phyloP scores from a whole-genome alignment of 345 rosid species.

The Passiflora organensis region DNA sequence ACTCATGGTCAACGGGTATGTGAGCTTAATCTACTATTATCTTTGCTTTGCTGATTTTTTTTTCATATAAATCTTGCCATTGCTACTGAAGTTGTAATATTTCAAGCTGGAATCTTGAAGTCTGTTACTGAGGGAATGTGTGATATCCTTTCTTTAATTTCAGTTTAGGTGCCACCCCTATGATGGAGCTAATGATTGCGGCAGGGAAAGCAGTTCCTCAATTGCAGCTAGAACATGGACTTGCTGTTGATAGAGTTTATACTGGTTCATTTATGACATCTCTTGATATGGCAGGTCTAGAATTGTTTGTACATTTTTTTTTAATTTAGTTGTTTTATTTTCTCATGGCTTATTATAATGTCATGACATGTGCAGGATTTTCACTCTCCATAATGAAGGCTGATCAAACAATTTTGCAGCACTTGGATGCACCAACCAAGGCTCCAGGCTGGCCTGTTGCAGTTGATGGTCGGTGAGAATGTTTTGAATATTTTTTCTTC shows the following conservation, averaged over 20 bases:
- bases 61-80: background rate
- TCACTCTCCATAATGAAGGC: constrained; percentile 94
- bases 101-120: background rate
- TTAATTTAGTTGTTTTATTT: background rate
- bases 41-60: background rate
- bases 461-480: constrained; percentile 57
- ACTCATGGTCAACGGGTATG: constrained; percentile 91
- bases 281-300: constrained; percentile 93
- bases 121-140: background rate
- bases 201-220: constrained; percentile 87
- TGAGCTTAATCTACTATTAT: background rate
- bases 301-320: constrained; percentile 14
- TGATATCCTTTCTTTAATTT: constrained; percentile 14
- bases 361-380: constrained; percentile 50
- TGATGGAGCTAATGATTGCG: constrained; percentile 93
- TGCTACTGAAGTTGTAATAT: background rate
- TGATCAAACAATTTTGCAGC: constrained; percentile 55
- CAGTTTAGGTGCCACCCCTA: constrained; percentile 90
- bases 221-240: constrained; percentile 87
- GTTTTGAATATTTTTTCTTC: constrained; percentile 6
- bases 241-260: constrained; percentile 96
- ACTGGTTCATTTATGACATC: constrained; percentile 97
- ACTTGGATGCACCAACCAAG: constrained; percentile 84
- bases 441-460: constrained; percentile 96
- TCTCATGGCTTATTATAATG: constrained; percentile 9